phyloP scores from a whole-genome alignment of 1,284 basidiomycete genomes.

The Sporisorium sorghi region DNA sequence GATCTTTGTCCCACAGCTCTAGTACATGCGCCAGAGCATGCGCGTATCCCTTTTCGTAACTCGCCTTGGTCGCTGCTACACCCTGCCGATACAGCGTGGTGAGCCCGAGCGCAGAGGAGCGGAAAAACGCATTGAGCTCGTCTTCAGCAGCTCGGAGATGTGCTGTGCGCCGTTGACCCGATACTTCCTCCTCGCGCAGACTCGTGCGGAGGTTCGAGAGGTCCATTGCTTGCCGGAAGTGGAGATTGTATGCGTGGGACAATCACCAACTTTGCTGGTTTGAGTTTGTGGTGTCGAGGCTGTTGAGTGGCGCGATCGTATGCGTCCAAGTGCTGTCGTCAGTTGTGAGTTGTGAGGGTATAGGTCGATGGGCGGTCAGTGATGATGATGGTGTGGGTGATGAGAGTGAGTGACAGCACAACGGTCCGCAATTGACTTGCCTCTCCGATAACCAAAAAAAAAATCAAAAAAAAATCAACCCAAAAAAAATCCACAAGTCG shows the following conservation, averaged over 20 bases:
- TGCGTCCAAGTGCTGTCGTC: neutral
- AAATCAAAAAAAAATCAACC: neutral
- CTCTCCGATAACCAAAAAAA: conserved; percentile 2
- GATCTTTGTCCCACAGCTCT: conserved; percentile 47
- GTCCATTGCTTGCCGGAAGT: conserved; percentile 22
- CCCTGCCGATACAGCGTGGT: conserved; percentile 49
- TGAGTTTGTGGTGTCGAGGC: no score
- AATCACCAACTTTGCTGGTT: no score
- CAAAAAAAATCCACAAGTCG: neutral
- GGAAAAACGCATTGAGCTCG: conserved; percentile 40
- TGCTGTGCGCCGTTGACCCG: conserved; percentile 19
- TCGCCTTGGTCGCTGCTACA: conserved; percentile 31
- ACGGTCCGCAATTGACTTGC: neutral
- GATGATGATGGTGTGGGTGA: neutral
- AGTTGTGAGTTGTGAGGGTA: neutral
- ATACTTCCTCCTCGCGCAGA: conserved; percentile 33
- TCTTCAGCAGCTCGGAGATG: conserved; percentile 38
- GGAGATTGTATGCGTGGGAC: neutral
- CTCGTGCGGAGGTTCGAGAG: conserved; percentile 40
- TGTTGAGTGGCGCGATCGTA: neutral
- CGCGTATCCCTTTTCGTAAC: conserved; percentile 45
- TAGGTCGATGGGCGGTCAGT: neutral
- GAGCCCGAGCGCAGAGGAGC: conserved; percentile 37
- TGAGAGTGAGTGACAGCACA: neutral
- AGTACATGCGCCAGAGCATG: conserved; percentile 49